Percentiles rank a stretch among this genome's conserved stretches.
phyloP scores from a whole-genome alignment of 1,284 basidiomycete species.

The Cutaneotrichosporon arboriforme region DNA sequence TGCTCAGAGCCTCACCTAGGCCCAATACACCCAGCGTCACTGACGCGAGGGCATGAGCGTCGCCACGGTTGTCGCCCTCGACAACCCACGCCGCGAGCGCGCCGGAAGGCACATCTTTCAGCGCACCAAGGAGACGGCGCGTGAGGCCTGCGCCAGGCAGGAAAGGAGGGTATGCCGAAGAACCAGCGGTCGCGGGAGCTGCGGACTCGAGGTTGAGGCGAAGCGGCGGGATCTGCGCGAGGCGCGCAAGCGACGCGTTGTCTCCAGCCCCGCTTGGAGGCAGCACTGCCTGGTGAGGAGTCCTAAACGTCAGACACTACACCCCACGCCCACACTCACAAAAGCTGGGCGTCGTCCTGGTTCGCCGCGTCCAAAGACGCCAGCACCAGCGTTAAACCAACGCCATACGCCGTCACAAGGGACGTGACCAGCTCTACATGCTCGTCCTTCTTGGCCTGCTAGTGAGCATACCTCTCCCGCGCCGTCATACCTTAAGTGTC shows the following conservation, averaged over 20 bases:
- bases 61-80: slow-evolving; percentile 71
- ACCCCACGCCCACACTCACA: slow-evolving; percentile 51
- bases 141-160: slow-evolving; percentile 69
- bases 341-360: slow-evolving; percentile 67
- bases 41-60: slow-evolving; percentile 58
- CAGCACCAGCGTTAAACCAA: slow-evolving; percentile 58
- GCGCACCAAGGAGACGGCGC: slow-evolving; percentile 57
- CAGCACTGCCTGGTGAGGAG: slow-evolving; percentile 43
- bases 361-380: slow-evolving; percentile 68
- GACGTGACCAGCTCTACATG: slow-evolving; percentile 58
- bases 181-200: slow-evolving; percentile 22
- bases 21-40: slow-evolving; percentile 33
- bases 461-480: slow-evolving; percentile 6
- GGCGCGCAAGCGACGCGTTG: slow-evolving; percentile 50
- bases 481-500: slow-evolving; percentile 57
- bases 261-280: slow-evolving; percentile 46
- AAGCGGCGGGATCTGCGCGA: slow-evolving; percentile 51
- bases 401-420: slow-evolving; percentile 54
- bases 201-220: slow-evolving; percentile 14
- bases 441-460: slow-evolving; percentile 61
- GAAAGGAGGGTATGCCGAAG: slow-evolving; percentile 43
- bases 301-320: slow-evolving; percentile 12
- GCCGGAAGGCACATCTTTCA: slow-evolving; percentile 29
- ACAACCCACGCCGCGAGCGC: slow-evolving; percentile 55
- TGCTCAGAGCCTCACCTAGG: background rate